These are phyloP conservation scores for Zymoseptoria tritici DNA, from an alignment of 2,329 filamentous ascomycete genomes.

Conservation along the genomic window DNA sequence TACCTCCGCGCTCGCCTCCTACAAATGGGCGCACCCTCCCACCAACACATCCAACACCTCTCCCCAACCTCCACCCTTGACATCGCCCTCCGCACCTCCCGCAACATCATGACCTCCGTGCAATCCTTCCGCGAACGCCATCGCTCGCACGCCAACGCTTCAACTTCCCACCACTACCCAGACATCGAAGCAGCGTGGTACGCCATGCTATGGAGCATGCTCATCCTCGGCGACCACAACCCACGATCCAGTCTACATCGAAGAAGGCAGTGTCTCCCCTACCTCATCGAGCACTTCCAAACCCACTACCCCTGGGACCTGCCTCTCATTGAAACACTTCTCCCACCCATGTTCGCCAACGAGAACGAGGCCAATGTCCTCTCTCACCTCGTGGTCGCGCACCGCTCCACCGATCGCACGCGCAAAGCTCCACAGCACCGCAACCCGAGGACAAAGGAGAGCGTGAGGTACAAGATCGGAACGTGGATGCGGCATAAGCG, in stretches of 20 bases:
- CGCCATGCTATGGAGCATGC: constrained; percentile 62
- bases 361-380: constrained; percentile 49
- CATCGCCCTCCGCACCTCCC: constrained; percentile 66
- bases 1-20: constrained; percentile 53
- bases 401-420: constrained; percentile 50
- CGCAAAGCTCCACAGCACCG: constrained; percentile 36
- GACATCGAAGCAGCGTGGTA: constrained; percentile 60
- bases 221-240: constrained; percentile 33
- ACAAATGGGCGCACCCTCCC: constrained; percentile 36
- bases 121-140: constrained; percentile 39
- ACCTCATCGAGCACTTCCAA: constrained; percentile 58
- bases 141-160: constrained; percentile 19
- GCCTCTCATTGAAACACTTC: constrained; percentile 60
- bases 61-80: constrained; percentile 56
- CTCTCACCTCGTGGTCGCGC: constrained; percentile 46
- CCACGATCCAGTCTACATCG: constrained; percentile 23
- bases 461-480: constrained; percentile 61
- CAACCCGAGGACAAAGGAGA: not conserved
- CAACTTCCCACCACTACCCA: constrained; percentile 23
- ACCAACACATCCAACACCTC: constrained; percentile 48
- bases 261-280: constrained; percentile 53
- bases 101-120: constrained; percentile 72
- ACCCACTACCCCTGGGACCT: constrained; percentile 64
- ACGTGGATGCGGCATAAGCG: constrained; percentile 77
- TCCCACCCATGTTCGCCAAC: constrained; percentile 53